A percentile compares a stretch with the other conserved stretches of the same genome.
Evolutionary conservation across 2,329 filamentous ascomycete species (phyloP).

Genomic region (Juglanconis oblonga): DNA sequence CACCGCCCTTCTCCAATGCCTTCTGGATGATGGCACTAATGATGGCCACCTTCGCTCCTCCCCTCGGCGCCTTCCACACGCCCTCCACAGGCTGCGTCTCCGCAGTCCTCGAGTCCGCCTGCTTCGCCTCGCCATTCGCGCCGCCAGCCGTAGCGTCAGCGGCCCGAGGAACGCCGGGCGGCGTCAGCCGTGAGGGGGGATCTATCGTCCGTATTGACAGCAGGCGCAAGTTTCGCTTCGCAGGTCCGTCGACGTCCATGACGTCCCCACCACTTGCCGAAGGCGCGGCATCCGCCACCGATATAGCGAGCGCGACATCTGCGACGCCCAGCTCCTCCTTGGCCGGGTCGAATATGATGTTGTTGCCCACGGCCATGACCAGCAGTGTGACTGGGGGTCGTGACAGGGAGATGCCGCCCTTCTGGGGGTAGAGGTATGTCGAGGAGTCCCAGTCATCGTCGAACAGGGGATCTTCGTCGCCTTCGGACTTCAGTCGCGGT

Average conservation of each 20-base stretch:
- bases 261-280: slow-evolving; percentile 22
- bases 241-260: slow-evolving; percentile 39
- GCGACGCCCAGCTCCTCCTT: slow-evolving; percentile 92
- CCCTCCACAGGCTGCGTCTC: slow-evolving; percentile 62
- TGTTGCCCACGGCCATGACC: slow-evolving; percentile 80
- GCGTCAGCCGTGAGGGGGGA: slow-evolving; percentile 69
- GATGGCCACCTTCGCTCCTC: slow-evolving; percentile 74
- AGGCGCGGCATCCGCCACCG: slow-evolving; percentile 54
- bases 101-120: slow-evolving; percentile 35
- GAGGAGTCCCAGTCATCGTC: slow-evolving; percentile 96
- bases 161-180: slow-evolving; percentile 65
- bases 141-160: slow-evolving; percentile 53
- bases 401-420: slow-evolving; percentile 29
- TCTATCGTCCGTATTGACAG: slow-evolving; percentile 72
- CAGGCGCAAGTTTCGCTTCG: slow-evolving; percentile 50
- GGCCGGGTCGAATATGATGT: slow-evolving; percentile 90
- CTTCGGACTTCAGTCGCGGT: slow-evolving; percentile 80
- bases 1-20: slow-evolving; percentile 72
- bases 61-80: slow-evolving; percentile 83
- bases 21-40: slow-evolving; percentile 73
- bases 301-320: slow-evolving; percentile 83
- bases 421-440: slow-evolving; percentile 68
- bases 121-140: slow-evolving; percentile 30
- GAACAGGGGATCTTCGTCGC: slow-evolving; percentile 94
- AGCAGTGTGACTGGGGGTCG: slow-evolving; percentile 87